Evolutionary conservation across 805 yeast species (phyloP), one percentile per base, ranked within the genome.

Genomic region (Lachancea quebecensis): DNA sequence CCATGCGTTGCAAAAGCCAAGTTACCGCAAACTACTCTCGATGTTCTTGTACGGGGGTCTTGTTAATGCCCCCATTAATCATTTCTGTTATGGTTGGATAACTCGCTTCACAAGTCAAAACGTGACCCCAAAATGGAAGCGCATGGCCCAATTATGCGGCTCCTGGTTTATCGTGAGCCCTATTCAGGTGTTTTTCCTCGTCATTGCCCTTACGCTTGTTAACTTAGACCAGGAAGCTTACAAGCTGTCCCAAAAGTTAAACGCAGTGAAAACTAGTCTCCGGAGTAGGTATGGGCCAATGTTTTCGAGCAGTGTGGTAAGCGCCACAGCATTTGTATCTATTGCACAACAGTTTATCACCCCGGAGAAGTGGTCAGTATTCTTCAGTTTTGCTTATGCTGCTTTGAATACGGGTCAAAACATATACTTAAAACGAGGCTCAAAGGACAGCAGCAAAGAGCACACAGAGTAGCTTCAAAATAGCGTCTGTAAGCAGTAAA

Each of bases 311-410:
- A 53, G 59, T 38, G 45, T 52, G 37, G 38, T 51, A n/a, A 50
- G 50, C 12, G 46, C 59, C 5, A 46, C 57, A 2, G 46, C 51
- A 10, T 48, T 55, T 31, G 53, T 55, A 8, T 53, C 57, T 12
- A 35, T 50, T 21, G 59, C 59, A 14, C 59, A 55, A 41, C 51
- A 43, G 27, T 53, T 35, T 34, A 47, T 55, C 25, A 41, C 47
- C 7, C 53, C 57, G 3, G 55, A 52, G 27, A 53, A 55, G 39
- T 55, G 59, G 59, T 52, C 59, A 8, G 52, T 55, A 12, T 55
- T 55, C 46, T 53, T 55, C 40, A 55, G 56, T 37, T 50, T 53
- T 46, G 59, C 59, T 3, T 55, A 53, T 35, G 55, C 56, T 11
- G 17, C 41, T 18, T 39, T 55, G 33, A 54, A 51, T 34, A 53